These are phyloP conservation scores for Jackrogersella multiformis DNA, from an alignment of 495 filamentous ascomycete genomes.

Conservation along the genomic window DNA sequence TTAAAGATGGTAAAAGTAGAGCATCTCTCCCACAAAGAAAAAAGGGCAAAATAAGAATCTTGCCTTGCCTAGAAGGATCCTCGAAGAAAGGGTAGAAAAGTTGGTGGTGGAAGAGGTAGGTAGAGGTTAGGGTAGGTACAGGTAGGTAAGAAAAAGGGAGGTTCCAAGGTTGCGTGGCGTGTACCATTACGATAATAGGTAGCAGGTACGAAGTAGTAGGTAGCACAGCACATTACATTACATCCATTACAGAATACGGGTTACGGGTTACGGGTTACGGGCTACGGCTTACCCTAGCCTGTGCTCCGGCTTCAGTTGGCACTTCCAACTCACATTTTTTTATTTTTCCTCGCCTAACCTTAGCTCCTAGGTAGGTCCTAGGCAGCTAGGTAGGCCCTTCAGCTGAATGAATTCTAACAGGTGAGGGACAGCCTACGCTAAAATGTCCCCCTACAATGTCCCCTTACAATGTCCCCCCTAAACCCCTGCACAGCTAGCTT, in stretches of 20 bases:
- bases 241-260: too few species aligned
- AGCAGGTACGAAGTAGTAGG: conserved; percentile 5
- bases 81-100: conserved; percentile 30
- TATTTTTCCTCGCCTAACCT: not conserved
- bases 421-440: conserved; percentile 33
- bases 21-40: conserved; percentile 38
- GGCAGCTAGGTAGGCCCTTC: not conserved
- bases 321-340: conserved; percentile 16
- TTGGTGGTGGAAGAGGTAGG: conserved; percentile 1
- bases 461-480: conserved; percentile 19
- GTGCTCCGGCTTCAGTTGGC: conserved; percentile 35
- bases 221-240: too few species aligned
- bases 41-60: conserved; percentile 20
- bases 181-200: conserved; percentile 38
- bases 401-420: conserved; percentile 31
- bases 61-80: conserved; percentile 23
- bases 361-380: too few species aligned
- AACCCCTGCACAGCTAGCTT: conserved; percentile 36
- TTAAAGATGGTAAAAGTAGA: conserved; percentile 39
- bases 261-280: too few species aligned
- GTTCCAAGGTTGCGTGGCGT: conserved; percentile 39
- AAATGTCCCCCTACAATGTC: conserved; percentile 1
- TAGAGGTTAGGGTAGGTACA: too few species aligned
- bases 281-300: conserved; percentile 37
- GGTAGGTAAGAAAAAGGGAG: too few species aligned